Conservation (phyloP, 768 basidiomycete species). For the Mycena latifolia region DNA sequence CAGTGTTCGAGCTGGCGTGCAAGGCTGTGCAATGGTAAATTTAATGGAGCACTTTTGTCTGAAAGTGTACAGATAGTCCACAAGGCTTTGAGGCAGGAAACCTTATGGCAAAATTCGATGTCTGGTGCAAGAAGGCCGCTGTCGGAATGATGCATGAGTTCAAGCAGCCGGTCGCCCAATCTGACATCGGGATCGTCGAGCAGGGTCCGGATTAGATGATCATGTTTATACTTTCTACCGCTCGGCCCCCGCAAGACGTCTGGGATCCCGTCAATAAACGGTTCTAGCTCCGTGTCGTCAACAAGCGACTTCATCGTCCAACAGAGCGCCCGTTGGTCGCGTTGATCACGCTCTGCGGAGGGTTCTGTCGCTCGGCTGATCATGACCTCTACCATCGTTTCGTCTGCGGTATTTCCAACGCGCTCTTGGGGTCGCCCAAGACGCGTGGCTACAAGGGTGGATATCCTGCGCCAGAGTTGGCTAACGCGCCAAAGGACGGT, state of each 20-base stretch:
- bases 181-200: not conserved
- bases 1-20: no score
- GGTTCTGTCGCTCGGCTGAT: not conserved
- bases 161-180: not conserved
- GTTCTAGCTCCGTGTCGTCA: not conserved
- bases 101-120: not conserved
- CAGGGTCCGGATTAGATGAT: not conserved
- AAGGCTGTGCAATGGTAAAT: no score
- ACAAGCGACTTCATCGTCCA: not conserved
- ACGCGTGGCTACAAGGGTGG: not conserved
- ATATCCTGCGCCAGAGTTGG: not conserved
- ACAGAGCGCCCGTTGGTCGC: not conserved
- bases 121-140: not conserved
- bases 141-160: not conserved
- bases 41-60: no score
- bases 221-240: not conserved
- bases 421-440: not conserved
- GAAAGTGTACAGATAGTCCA: not conserved
- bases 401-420: not conserved
- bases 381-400: not conserved
- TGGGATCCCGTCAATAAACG: not conserved
- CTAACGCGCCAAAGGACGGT: not conserved
- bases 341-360: not conserved
- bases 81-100: not conserved
- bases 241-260: not conserved